These are phyloP conservation scores for Kalanchoe fedtschenkoi DNA, from an alignment of 164 flowering plant species.

Conservation along the genomic window DNA sequence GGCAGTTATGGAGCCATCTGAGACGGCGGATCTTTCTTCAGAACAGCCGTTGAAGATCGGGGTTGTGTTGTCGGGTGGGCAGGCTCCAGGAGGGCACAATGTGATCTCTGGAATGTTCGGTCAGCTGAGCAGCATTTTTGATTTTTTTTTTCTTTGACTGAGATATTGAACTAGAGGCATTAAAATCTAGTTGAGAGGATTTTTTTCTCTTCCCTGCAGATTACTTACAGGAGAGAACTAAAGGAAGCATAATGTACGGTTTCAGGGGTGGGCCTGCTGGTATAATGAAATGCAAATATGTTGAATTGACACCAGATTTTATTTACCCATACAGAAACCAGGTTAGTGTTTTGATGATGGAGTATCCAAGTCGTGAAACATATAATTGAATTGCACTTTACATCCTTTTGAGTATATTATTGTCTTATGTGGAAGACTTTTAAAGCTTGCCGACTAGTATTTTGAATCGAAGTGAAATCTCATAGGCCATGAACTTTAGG, in stretches of 20 bases:
- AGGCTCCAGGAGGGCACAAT: slow-evolving; percentile 99
- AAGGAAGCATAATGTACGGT: slow-evolving; percentile 77
- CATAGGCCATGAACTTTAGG: not conserved
- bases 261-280: slow-evolving; percentile 99
- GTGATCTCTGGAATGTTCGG: slow-evolving; percentile 91
- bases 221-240: slow-evolving; percentile 69
- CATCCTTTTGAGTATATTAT: not conserved
- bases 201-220: slow-evolving; percentile 32
- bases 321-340: slow-evolving; percentile 91
- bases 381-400: not conserved
- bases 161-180: not conserved
- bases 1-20: slow-evolving; percentile 46
- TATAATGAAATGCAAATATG: slow-evolving; percentile 89
- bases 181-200: not conserved
- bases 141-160: too few relatives aligned
- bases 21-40: slow-evolving; percentile 10
- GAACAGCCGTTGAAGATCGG: slow-evolving; percentile 73
- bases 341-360: slow-evolving; percentile 21
- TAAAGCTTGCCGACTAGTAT: not conserved
- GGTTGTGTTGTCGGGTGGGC: slow-evolving; percentile 94
- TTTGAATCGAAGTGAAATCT: not conserved
- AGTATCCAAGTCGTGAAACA: not conserved
- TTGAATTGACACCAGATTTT: slow-evolving; percentile 57
- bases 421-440: not conserved
- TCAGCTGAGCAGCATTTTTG: slow-evolving; percentile 13